Evolutionary conservation across 352 stramenopile genomes (phyloP), one percentile per base, ranked within the genome.

Genomic region (Phytophthora multivora): DNA sequence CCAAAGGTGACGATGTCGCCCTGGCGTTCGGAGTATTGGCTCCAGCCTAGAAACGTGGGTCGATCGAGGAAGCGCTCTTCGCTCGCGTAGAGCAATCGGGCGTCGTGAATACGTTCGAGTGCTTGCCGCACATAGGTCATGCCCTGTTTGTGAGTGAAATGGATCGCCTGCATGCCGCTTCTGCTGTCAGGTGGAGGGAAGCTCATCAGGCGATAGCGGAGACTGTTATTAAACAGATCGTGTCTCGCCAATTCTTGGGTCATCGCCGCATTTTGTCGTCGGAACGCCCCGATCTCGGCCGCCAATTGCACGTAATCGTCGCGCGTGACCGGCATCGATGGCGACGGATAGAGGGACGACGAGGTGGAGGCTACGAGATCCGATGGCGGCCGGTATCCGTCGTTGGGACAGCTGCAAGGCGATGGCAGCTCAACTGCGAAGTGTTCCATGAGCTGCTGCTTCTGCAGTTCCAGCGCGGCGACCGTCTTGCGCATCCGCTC

Each of bases 41-140:
- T 81, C 73, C 73, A 86, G n/a, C 59, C 77, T 63, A 69, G 77
- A 68, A 51, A 83, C 69, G n/a, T 60, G 43, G 60, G 68, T 5
- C 53, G 53, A 19, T 52, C 50, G 5, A 11, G 51, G 51, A 69
- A 71, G 3, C 42, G 47, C 30, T 69, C 21, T 33, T 68, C 57
- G 4, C 40, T 47, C 3, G 33, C 55, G 43, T 76, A 59, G n/a
- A 53, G 51, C 25, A 63, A 28, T 16, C 70, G 67, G 3, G 70
- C 57, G 8, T 61, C 63, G 8, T 36, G 40, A 43, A 75, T 69
- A 7, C 51, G 45, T 23, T 52, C 50, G 16, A 71, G 35, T 0
- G 63, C 38, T 39, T 56, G 59, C n/a, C 53, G 13, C 3, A 66
- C 55, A 6, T 51, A 75, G 23, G 33, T 36, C 10, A 51, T 10